A percentile compares a stretch with the other conserved stretches of the same genome.
Conservation (phyloP, 139 green algal species). For the Chlorella sp. region DNA sequence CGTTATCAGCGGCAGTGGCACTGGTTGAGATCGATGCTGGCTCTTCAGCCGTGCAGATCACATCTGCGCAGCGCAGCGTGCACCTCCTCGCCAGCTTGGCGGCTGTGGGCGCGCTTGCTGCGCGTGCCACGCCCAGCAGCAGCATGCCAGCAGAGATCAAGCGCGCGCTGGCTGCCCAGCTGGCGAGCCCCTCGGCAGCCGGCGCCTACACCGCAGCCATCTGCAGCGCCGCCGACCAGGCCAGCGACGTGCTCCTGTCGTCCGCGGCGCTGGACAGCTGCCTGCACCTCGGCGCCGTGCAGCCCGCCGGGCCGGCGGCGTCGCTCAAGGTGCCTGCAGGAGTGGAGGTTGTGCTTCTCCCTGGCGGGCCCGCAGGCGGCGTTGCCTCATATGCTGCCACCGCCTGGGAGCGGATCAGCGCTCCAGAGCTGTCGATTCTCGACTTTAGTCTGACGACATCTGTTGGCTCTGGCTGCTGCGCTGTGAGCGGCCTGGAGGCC, state of each 20-base stretch:
- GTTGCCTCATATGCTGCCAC: not conserved
- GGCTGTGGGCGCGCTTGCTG: not conserved
- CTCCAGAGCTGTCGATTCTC: not conserved
- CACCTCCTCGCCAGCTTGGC: not conserved
- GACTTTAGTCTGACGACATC: slow-evolving; percentile 8
- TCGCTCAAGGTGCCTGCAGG: slow-evolving; percentile 35
- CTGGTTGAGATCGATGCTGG: slow-evolving; percentile 4
- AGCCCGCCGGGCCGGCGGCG: not conserved
- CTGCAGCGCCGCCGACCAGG: not conserved
- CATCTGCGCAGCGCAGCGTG: slow-evolving; percentile 1
- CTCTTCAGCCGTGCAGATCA: slow-evolving; percentile 10
- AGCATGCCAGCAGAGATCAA: slow-evolving; percentile 7
- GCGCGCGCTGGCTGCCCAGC: not conserved
- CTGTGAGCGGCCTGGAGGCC: slow-evolving; percentile 13
- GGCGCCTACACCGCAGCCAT: slow-evolving; percentile 8
- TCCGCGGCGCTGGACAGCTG: slow-evolving; percentile 61
- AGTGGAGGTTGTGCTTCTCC: slow-evolving; percentile 17
- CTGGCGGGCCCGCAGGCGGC: not conserved
- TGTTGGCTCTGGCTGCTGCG: slow-evolving; percentile 2
- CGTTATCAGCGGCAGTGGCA: no score
- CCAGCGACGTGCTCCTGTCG: slow-evolving; percentile 30
- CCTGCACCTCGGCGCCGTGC: slow-evolving; percentile 65
- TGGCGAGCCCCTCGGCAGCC: no score
- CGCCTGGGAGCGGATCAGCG: not conserved
- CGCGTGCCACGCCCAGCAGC: slow-evolving; percentile 27